A percentile compares a stretch with the other conserved stretches of the same genome.
Conservation (phyloP, 73 alveolate genomes). For the Tetrahymena borealis region DNA sequence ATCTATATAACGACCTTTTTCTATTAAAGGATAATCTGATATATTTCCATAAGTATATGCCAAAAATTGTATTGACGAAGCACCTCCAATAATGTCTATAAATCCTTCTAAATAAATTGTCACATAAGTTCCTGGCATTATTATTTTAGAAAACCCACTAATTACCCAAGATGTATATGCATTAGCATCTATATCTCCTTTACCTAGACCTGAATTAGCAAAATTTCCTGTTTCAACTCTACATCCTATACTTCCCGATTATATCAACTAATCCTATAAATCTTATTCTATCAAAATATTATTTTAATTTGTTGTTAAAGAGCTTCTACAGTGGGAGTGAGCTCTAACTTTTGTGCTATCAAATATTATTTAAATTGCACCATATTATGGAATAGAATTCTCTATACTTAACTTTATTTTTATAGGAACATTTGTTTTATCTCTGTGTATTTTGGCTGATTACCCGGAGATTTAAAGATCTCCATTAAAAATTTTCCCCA, state of each 20-base stretch:
- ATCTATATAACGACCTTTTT: background rate
- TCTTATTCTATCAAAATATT: background rate
- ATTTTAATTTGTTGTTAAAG: background rate
- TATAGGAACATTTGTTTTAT: background rate
- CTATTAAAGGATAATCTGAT: background rate
- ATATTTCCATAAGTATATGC: background rate
- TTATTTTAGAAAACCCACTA: background rate
- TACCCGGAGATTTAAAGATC: background rate
- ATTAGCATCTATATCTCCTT: background rate
- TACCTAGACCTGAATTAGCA: background rate
- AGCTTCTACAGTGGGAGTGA: background rate
- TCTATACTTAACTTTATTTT: background rate
- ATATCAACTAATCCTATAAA: background rate
- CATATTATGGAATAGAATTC: background rate
- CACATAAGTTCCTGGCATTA: background rate
- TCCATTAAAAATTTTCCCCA: background rate
- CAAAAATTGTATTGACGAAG: background rate
- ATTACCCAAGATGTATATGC: background rate
- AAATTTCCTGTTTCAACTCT: background rate
- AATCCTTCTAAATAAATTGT: background rate
- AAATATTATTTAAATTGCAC: background rate
- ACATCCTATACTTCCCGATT: background rate
- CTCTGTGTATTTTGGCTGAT: background rate
- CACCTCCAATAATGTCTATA: background rate
- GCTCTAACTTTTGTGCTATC: background rate